Percentiles rank a stretch among this genome's conserved stretches.
phyloP scores from a whole-genome alignment of 73 alveolate genomes.

The Symbiodinium pilosum region DNA sequence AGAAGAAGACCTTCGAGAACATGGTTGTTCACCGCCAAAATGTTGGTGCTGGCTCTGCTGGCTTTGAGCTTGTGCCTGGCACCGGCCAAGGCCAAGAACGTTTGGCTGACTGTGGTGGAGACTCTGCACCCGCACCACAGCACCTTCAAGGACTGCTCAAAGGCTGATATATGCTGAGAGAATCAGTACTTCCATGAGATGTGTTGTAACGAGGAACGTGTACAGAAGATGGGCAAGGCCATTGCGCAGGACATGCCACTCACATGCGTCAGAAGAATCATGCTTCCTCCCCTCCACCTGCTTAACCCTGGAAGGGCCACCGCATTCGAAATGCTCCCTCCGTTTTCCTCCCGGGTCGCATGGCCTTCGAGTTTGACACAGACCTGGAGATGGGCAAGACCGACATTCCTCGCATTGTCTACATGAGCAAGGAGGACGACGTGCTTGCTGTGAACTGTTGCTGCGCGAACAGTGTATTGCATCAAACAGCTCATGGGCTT shows the following conservation, averaged over 20 bases:
- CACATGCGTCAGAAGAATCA: neutral
- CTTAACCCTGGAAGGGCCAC: conserved; percentile 24
- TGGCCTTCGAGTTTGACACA: conserved; percentile 92
- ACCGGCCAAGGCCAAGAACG: conserved; percentile 38
- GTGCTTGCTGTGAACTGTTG: no score
- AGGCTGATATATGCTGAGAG: neutral
- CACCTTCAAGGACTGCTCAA: conserved; percentile 58
- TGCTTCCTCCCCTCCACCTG: neutral
- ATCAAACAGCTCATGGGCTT: no score
- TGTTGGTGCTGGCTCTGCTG: neutral
- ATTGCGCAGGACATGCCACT: conserved; percentile 41
- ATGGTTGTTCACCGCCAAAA: neutral
- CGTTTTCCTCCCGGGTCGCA: conserved; percentile 86
- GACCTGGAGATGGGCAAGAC: conserved; percentile 87
- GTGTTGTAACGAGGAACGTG: conserved; percentile 33
- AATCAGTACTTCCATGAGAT: neutral
- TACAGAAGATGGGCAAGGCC: conserved; percentile 91
- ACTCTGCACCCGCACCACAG: conserved; percentile 94
- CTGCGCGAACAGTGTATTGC: no score
- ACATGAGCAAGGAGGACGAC: conserved; percentile 81
- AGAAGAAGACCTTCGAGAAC: conserved; percentile 46
- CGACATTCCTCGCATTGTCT: conserved; percentile 84
- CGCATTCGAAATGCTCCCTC: conserved; percentile 67
- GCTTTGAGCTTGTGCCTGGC: neutral
- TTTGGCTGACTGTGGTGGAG: conserved; percentile 51